Base-by-base conservation (phyloP, 2,329 filamentous ascomycete genomes). In the Botryotinia narcissicola region DNA sequence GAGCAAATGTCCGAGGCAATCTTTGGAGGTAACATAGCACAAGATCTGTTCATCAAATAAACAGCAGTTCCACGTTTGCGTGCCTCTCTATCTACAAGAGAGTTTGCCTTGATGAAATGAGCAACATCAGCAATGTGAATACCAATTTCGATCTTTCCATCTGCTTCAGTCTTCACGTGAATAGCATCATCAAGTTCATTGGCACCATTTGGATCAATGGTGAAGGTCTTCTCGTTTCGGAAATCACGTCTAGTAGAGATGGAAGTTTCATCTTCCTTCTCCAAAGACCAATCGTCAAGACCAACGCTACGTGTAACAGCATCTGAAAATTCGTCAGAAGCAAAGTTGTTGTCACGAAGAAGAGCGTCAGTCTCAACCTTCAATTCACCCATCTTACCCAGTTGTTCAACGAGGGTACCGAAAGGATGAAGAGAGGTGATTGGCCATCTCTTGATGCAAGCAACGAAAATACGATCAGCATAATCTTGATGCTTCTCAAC, bases 381-480 rank as follows among this genome's bases (percentile, higher is more conserved):
- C 78, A 97, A 88, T 81, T 99, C 94, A 77, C 96, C 96, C 93
- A 98, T 98, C 82, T 94, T 93, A 75, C 96, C 96, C 71, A 99
- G 91, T 84, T 97, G 94, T 84, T 99, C 96, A 71, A 98, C 95
- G 64, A 99, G 90, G 14, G 96, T 99, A 81, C 96, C 96, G 80
- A 99, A 99, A 46, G 96, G 96, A 84, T 99, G 96, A 73, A 99
- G 90, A n/a, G 96, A 99, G 42, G 96, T 99, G 80, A 99, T 99
- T 76, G 96, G 96, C 96, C 96, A 99, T 81, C 96, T 91, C 88
- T 99, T 99, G 84, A 99, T 99, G 85, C 95, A 98, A 66, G 96
- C 96, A 78, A 99, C 96, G 78, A 99, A 99, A 80, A 99, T 99
- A 80, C 94, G 92, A 84, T 97, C 97, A 73, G 95, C 94, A 80